A percentile compares a stretch with the other conserved stretches of the same genome.
phyloP scores from a whole-genome alignment of 345 rosid species.

The Brassica carinata region DNA sequence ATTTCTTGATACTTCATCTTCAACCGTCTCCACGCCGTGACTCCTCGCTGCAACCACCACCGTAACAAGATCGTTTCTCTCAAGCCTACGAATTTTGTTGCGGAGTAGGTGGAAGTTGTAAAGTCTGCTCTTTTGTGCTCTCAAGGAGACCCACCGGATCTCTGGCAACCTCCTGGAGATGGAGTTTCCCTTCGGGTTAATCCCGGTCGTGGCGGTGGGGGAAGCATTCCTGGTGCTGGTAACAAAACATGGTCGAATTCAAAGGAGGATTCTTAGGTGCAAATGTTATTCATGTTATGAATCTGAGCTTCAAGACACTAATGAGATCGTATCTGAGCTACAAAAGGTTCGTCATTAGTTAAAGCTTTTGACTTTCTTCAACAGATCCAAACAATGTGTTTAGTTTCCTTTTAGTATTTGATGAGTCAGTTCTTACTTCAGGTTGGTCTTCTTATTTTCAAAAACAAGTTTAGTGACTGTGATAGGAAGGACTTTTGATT shows the following conservation, averaged over 20 bases:
- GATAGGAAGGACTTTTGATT: no score
- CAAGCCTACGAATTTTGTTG: no score
- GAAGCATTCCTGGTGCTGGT: background rate
- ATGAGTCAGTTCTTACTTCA: background rate
- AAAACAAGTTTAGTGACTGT: no score
- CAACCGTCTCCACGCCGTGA: no score
- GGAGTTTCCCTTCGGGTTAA: conserved; percentile 61
- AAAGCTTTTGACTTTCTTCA: background rate
- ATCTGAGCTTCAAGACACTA: conserved; percentile 91
- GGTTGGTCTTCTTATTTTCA: no score
- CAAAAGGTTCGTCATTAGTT: background rate
- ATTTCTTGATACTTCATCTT: background rate
- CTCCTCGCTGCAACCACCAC: no score
- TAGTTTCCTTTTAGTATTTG: background rate
- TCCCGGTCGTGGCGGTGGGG: conserved; percentile 49
- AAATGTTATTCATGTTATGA: conserved; percentile 53
- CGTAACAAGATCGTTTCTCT: no score
- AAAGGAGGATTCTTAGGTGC: conserved; percentile 81
- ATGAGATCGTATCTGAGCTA: conserved; percentile 15
- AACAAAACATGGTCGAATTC: conserved; percentile 40
- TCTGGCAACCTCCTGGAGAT: conserved; percentile 96
- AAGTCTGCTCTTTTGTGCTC: conserved; percentile 37
- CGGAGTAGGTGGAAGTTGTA: no score
- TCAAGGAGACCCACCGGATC: conserved; percentile 95
- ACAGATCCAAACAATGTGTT: background rate